These are phyloP conservation scores for Suillus paluster DNA, from an alignment of 768 basidiomycete genomes.

Conservation along the genomic window DNA sequence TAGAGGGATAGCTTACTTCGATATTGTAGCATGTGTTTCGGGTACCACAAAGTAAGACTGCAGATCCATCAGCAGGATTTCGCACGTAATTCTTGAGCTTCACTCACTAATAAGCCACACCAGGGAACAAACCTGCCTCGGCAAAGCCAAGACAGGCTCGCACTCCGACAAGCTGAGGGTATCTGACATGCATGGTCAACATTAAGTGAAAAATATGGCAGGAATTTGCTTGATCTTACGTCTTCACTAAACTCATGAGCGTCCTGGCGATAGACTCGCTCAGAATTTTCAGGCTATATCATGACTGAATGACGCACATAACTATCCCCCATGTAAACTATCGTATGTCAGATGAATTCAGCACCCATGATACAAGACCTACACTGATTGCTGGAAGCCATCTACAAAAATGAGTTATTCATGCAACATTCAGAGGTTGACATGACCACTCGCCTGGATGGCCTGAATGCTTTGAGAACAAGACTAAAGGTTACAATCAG, in stretches of 20 bases:
- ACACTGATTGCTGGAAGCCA: constrained; percentile 74
- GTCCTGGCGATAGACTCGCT: constrained; percentile 42
- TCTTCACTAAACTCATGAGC: constrained; percentile 70
- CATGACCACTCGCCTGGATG: constrained; percentile 47
- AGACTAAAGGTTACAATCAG: constrained; percentile 12
- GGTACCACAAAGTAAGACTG: constrained; percentile 73
- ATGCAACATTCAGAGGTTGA: constrained; percentile 20
- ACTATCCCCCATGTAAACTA: constrained; percentile 64
- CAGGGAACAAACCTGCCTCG: constrained; percentile 76
- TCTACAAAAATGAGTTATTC: constrained; percentile 25
- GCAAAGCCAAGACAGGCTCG: constrained; percentile 65
- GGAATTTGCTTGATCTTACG: constrained; percentile 35
- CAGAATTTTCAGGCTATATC: background rate
- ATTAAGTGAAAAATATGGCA: background rate
- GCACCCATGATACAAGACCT: constrained; percentile 18
- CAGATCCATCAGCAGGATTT: background rate
- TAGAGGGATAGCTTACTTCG: constrained; percentile 32
- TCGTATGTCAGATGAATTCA: background rate
- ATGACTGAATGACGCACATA: constrained; percentile 44
- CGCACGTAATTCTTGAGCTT: background rate
- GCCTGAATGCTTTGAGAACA: constrained; percentile 64
- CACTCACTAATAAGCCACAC: constrained; percentile 72
- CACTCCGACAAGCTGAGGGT: constrained; percentile 61
- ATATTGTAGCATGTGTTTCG: constrained; percentile 60
- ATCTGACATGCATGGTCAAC: constrained; percentile 41